Evolutionary conservation across 768 basidiomycete genomes (phyloP), one percentile per base, ranked within the genome.

Genomic region (Lactarius sp.): DNA sequence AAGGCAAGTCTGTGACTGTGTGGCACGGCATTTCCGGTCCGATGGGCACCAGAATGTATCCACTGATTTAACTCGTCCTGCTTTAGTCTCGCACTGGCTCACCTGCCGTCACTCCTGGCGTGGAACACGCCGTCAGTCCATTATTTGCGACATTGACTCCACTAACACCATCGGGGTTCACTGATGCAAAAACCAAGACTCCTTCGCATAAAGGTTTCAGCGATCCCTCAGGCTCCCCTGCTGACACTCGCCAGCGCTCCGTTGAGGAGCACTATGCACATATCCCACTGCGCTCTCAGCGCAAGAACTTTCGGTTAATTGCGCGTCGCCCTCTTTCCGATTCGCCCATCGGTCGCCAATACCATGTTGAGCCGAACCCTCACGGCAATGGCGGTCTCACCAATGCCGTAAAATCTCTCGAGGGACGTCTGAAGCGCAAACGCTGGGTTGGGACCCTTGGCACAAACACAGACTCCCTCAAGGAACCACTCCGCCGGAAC

Each of bases 301-400:
- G 84, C 53, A 83, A 81, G 62, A 80, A 77, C 13, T 71, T 77
- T 7, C 78, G 85, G 46, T 86, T 86, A 3, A 78, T 79, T 9
- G 82, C 81, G 6, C 79, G 81, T 39, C 79, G 81, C 33, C 77
- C 75, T 18, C 70, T 78, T 36, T 82, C 75, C 14, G 69, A 68
- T 18, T 60, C 69, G 0, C 55, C 69, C 65, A 10, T 60, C 49
- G 70, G 69, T 66, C 69, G 70, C 31, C 70, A 75, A 8, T 84
- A 77, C 76, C 78, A 83, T 61, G 73, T 82, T 39, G 79, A 79
- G 10, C 76, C 77, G n/a, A 92, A 91, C 69, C 79, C 84, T 0
- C 88, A 88, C 67, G 85, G 87, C 69, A 94, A 94, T 68, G 90
- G 90, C 16, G 92, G 92, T 10, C 78, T 94, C 55, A 87, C 88